Percentiles rank a stretch among this genome's conserved stretches.
Evolutionary conservation across 371 early-diverging fungal genomes (phyloP).

Genomic region (Mucor lusitanicus): DNA sequence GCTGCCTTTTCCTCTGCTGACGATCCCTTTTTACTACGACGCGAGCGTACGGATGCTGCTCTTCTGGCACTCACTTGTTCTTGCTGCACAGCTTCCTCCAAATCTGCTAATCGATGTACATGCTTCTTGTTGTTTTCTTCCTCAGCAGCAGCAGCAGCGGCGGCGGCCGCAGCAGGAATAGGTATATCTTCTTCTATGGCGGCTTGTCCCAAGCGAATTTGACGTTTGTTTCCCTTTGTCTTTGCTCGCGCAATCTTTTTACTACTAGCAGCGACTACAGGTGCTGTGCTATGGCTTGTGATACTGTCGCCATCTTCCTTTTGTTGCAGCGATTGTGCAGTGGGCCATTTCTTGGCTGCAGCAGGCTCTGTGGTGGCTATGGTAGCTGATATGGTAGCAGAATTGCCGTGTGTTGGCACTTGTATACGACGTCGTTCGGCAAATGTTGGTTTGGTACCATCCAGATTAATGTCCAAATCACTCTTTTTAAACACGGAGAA

Average conservation of each 20-base stretch:
- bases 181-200: conserved; percentile 12
- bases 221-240: conserved; percentile 35
- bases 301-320: neutral
- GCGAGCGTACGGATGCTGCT: conserved; percentile 33
- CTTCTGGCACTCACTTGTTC: conserved; percentile 23
- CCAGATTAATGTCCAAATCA: conserved; percentile 54
- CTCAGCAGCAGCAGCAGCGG: conserved; percentile 1
- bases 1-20: conserved; percentile 11
- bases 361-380: neutral
- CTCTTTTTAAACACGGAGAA: conserved; percentile 53
- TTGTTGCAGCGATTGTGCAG: conserved; percentile 1
- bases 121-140: conserved; percentile 29
- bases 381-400: conserved; percentile 15
- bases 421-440: conserved; percentile 47
- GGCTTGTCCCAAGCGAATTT: conserved; percentile 33
- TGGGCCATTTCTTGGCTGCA: conserved; percentile 9
- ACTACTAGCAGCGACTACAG: neutral
- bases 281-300: neutral
- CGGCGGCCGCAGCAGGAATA: conserved; percentile 13
- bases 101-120: conserved; percentile 47
- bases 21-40: conserved; percentile 29
- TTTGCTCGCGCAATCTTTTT: conserved; percentile 28
- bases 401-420: conserved; percentile 7
- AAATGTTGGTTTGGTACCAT: conserved; percentile 59
- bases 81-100: conserved; percentile 38